Evolutionary conservation across 176 grass and related monocot species (phyloP).

Genomic region (Chrysopogon serrulatus): DNA sequence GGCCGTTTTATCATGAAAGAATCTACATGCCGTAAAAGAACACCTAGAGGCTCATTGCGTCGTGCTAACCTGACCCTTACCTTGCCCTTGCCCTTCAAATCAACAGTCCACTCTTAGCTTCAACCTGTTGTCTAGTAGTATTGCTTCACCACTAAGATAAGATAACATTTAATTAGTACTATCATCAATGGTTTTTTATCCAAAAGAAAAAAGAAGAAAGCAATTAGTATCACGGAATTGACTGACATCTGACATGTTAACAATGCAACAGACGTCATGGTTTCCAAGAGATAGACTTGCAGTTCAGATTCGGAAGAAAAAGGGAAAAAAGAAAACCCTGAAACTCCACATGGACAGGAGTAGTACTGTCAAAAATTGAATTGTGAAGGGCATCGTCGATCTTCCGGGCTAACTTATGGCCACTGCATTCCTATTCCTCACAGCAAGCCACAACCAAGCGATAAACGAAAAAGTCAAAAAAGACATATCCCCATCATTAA

Average conservation of each 20-base stretch:
- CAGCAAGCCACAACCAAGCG: neutral
- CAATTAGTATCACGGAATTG: neutral
- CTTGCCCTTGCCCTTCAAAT: neutral
- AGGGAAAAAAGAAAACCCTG: too few species aligned
- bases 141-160: neutral
- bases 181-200: neutral
- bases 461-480: neutral
- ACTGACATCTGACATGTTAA: neutral
- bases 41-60: neutral
- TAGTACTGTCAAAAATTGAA: conserved; percentile 10
- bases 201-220: neutral
- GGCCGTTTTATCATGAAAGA: neutral
- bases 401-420: neutral
- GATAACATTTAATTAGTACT: neutral
- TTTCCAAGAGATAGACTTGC: neutral
- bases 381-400: neutral
- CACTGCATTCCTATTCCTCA: neutral
- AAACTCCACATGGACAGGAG: neutral
- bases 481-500: neutral
- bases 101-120: neutral
- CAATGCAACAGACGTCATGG: neutral
- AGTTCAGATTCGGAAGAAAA: neutral
- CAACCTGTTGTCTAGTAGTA: neutral
- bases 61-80: neutral
- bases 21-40: neutral